Base-by-base conservation (phyloP, 176 grass and related monocot genomes). In the Juncus inflexus region DNA sequence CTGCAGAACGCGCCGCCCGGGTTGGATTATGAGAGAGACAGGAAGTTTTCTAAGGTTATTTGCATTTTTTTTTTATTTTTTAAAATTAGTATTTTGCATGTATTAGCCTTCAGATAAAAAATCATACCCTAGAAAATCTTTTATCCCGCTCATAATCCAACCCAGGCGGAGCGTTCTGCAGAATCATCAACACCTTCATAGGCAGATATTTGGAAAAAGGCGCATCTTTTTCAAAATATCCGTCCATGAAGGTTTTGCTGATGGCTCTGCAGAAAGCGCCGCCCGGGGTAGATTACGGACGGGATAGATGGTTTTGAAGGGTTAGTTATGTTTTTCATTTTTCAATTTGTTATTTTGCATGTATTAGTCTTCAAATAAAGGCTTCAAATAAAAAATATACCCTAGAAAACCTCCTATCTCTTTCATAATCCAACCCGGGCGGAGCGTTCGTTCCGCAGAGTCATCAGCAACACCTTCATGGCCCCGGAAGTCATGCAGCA, bases 401-500 rank as follows among this genome's bases (percentile, higher is more conserved):
- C 92, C 90, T 97, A 65, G 92, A 97, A 80, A 91, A 97, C 64
- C 88, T 79, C 40, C 89, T 97, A 64, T 91, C 92, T 67, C 92
- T 91, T 69, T 97, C 92, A 62, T 97, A 97, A 52, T 91, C 88
- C 43, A 97, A 78, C 81, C 85, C 87, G 12, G 87, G 92, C 52
- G 92, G 92, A 53, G 92, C 92, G 91, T 97, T 97, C 92, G 91
- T 97, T 97, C 78, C 91, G 92, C 64, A 89, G 84, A 47, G 92
- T 97, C 92, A 91, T 97, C 62, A 97, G 88, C 78, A 99, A 86
- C 83, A 99, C 94, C 50, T 99, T 99, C 79, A 99, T 99, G 94
- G 94, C 94, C 77, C 94, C 94, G 58, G 94, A 99, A 90, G 94
- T 99, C 62, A 99, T 99, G 94, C 94, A 99, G 67, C 94, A 99